phyloP scores from a whole-genome alignment of 176 grass and related monocot species.

The Calamus simplicifolius region DNA sequence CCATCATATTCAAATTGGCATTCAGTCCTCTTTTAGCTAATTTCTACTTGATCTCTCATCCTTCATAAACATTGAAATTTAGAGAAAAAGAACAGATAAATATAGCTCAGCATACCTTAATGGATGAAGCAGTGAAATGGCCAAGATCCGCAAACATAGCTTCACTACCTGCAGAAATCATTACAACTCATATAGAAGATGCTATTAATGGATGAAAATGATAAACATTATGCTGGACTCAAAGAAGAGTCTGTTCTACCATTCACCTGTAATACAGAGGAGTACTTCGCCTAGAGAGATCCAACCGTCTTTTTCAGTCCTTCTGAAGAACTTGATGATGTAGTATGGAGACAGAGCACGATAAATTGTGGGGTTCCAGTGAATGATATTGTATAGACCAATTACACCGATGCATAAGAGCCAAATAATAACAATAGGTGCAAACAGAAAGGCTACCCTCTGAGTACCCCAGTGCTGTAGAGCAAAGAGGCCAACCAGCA shows the following conservation, averaged over 20 bases:
- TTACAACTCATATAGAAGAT: constrained; percentile 2
- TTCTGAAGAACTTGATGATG: constrained; percentile 45
- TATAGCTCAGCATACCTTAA: constrained; percentile 38
- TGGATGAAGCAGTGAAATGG: constrained; percentile 53
- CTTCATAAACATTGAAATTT: neutral
- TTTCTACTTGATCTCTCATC: no score
- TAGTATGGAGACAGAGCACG: constrained; percentile 60
- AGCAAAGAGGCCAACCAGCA: constrained; percentile 62
- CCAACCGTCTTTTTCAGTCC: constrained; percentile 61
- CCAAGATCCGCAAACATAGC: constrained; percentile 89
- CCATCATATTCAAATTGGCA: no score
- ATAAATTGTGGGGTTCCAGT: constrained; percentile 59
- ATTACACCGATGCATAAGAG: constrained; percentile 46
- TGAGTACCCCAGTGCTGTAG: constrained; percentile 64
- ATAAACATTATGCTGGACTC: neutral
- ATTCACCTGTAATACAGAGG: constrained; percentile 58
- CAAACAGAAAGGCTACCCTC: constrained; percentile 64
- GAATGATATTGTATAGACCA: constrained; percentile 63
- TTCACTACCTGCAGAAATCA: constrained; percentile 46
- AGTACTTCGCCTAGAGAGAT: constrained; percentile 56
- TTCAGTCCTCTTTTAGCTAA: no score
- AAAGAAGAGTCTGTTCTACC: neutral
- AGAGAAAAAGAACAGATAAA: constrained; percentile 1
- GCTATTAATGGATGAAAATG: constrained; percentile 15
- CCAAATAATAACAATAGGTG: constrained; percentile 53